Evolutionary conservation across 1,284 basidiomycete genomes (phyloP).

Genomic region (Meira nashicola): DNA sequence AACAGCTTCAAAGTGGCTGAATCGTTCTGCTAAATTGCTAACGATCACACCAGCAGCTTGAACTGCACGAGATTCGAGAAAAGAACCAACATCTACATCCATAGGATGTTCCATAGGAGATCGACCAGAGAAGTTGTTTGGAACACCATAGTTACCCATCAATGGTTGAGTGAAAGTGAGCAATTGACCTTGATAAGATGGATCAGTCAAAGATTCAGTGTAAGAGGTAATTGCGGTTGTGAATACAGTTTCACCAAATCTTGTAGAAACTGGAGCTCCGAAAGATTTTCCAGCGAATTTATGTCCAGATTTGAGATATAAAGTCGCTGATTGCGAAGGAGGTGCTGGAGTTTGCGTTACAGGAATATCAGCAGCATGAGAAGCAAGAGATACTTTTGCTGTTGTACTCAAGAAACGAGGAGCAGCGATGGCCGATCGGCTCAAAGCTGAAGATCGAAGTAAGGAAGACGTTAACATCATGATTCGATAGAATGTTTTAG

Average conservation of each 20-base stretch:
- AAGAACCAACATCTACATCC: slow-evolving; percentile 55
- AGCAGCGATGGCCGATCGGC: neutral
- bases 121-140: slow-evolving; percentile 61
- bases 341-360: slow-evolving; percentile 45
- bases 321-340: slow-evolving; percentile 64
- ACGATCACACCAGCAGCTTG: slow-evolving; percentile 92
- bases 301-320: slow-evolving; percentile 91
- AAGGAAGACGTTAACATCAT: slow-evolving; percentile 6
- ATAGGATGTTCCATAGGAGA: slow-evolving; percentile 59
- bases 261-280: slow-evolving; percentile 72
- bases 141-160: slow-evolving; percentile 98
- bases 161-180: slow-evolving; percentile 96
- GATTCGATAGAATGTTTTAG: neutral
- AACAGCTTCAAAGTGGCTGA: slow-evolving; percentile 88
- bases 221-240: slow-evolving; percentile 98
- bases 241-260: slow-evolving; percentile 96
- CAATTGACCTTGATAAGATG: slow-evolving; percentile 95
- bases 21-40: slow-evolving; percentile 87
- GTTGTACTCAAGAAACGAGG: slow-evolving; percentile 14
- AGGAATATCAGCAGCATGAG: slow-evolving; percentile 14
- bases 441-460: slow-evolving; percentile 3
- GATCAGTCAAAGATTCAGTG: slow-evolving; percentile 99
- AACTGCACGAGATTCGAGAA: slow-evolving; percentile 78
- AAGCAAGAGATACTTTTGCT: slow-evolving; percentile 2
- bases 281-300: slow-evolving; percentile 84